Percentiles rank a stretch among this genome's conserved stretches.
These are phyloP conservation scores for Colletotrichum spaethianum DNA, from an alignment of 2,329 filamentous ascomycete species.

Conservation along the genomic window DNA sequence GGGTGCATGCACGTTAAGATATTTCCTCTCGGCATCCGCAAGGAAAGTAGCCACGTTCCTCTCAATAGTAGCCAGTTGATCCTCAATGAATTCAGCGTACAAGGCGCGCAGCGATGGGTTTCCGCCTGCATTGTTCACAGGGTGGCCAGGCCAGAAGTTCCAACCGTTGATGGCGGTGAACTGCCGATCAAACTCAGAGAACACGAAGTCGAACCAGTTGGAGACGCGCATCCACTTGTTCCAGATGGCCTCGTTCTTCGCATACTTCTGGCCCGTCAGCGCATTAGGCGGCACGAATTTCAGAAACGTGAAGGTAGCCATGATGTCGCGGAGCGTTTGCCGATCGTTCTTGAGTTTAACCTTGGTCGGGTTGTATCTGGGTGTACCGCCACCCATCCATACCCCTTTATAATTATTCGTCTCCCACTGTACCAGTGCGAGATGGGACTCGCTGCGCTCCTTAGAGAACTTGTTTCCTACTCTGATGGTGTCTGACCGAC, in stretches of 20 bases:
- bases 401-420: background rate
- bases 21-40: background rate
- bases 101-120: conserved; percentile 11
- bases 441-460: conserved; percentile 2
- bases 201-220: conserved; percentile 30
- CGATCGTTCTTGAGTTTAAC: background rate
- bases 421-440: background rate
- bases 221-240: conserved; percentile 33
- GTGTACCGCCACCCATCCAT: background rate
- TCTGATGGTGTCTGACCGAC: background rate
- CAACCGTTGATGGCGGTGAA: background rate
- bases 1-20: background rate
- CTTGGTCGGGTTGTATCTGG: background rate
- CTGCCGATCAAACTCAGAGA: conserved; percentile 16
- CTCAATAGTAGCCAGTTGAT: background rate
- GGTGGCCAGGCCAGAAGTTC: background rate
- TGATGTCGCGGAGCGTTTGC: background rate
- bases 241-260: conserved; percentile 13
- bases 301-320: conserved; percentile 1
- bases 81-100: conserved; percentile 15
- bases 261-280: background rate
- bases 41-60: background rate
- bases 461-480: background rate
- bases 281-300: background rate
- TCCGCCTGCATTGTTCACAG: background rate